Percentiles rank a stretch among this genome's conserved stretches.
phyloP scores from a whole-genome alignment of 192 early-diverging fungal species.

The Coemansia asiatica region DNA sequence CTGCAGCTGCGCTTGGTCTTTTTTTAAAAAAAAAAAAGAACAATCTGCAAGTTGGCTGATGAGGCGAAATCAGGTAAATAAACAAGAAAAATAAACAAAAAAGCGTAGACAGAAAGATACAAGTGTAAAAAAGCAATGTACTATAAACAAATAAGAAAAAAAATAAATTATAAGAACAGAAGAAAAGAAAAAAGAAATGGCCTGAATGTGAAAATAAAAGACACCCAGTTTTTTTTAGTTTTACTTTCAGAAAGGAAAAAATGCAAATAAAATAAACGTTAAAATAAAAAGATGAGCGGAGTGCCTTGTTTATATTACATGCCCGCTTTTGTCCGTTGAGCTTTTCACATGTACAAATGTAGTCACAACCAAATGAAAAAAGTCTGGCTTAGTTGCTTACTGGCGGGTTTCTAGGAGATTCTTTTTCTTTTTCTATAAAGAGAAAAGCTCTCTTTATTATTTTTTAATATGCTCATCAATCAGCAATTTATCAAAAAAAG shows the following conservation, averaged over 20 bases:
- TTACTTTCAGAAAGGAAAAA: neutral
- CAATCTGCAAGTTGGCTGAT: no score
- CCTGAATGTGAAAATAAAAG: conserved; percentile 9
- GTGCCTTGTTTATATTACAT: conserved; percentile 5
- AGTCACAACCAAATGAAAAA: neutral
- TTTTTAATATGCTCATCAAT: neutral
- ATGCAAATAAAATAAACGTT: conserved; percentile 1
- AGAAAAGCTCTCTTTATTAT: neutral
- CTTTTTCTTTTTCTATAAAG: conserved; percentile 1
- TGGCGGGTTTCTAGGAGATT: neutral
- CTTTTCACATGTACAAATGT: neutral
- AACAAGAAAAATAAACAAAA: neutral
- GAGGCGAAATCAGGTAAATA: neutral
- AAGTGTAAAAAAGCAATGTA: neutral
- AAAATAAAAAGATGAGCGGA: conserved; percentile 1
- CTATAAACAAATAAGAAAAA: neutral
- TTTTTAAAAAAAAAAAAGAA: no score
- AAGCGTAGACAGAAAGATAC: neutral
- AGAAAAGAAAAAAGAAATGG: neutral
- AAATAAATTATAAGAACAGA: neutral
- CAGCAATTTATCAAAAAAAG: neutral
- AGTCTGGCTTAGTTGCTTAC: neutral
- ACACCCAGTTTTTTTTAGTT: neutral
- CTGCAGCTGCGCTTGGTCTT: no score
- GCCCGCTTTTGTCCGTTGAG: neutral